These are phyloP conservation scores for Aspergillus ruber DNA, from an alignment of 2,329 filamentous ascomycete species.

Conservation along the genomic window DNA sequence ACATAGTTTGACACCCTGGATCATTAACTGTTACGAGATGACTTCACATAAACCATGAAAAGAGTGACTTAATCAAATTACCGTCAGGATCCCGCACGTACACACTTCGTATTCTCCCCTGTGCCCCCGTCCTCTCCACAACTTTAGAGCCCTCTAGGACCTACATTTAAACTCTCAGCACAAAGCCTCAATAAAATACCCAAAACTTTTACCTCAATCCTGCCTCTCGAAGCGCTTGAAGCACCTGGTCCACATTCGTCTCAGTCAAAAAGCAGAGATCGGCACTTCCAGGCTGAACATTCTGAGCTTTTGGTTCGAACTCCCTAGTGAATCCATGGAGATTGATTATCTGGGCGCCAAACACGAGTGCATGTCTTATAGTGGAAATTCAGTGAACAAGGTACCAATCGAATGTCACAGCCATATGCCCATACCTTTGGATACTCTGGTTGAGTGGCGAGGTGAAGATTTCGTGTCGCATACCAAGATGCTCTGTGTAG, in stretches of 20 bases:
- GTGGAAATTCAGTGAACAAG: slow-evolving; percentile 9
- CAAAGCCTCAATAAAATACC: background rate
- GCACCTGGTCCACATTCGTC: slow-evolving; percentile 44
- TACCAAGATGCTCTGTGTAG: slow-evolving; percentile 53
- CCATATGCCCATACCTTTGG: slow-evolving; percentile 12
- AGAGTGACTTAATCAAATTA: slow-evolving; percentile 53
- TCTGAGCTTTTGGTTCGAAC: slow-evolving; percentile 54
- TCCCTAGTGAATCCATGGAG: slow-evolving; percentile 53
- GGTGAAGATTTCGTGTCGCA: slow-evolving; percentile 49
- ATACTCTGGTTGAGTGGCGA: slow-evolving; percentile 31
- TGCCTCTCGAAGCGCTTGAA: slow-evolving; percentile 33
- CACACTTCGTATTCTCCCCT: slow-evolving; percentile 50
- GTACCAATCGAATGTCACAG: background rate
- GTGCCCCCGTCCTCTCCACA: slow-evolving; percentile 52
- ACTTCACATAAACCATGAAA: background rate
- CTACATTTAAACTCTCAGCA: slow-evolving; percentile 19
- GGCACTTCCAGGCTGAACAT: slow-evolving; percentile 50
- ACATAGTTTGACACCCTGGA: background rate
- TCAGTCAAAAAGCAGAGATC: slow-evolving; percentile 56
- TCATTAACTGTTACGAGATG: background rate
- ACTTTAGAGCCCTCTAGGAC: slow-evolving; percentile 43
- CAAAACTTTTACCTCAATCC: slow-evolving; percentile 34
- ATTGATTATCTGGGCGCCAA: slow-evolving; percentile 57
- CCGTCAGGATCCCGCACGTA: slow-evolving; percentile 58
- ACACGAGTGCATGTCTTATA: slow-evolving; percentile 48